Evolutionary conservation across 129 eudicot species (phyloP).

Genomic region (Cynara cardunculus): DNA sequence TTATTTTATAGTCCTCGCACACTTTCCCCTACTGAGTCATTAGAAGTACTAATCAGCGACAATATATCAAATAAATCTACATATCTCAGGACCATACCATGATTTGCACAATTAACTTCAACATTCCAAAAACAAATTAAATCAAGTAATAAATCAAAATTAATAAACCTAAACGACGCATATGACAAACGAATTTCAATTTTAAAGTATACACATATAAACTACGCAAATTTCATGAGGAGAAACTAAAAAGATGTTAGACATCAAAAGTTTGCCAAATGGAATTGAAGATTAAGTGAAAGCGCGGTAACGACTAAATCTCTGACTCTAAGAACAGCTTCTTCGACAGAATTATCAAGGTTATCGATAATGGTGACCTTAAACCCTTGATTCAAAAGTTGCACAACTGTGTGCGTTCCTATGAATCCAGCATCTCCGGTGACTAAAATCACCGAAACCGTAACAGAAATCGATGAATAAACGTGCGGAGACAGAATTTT

Average conservation of each 20-base stretch:
- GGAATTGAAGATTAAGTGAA: constrained; percentile 70
- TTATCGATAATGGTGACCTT: constrained; percentile 75
- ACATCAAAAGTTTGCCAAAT: constrained; percentile 54
- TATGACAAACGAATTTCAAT: not conserved
- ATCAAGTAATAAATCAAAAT: not conserved
- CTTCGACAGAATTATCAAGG: constrained; percentile 81
- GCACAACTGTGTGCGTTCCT: constrained; percentile 83
- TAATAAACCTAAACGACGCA: not conserved
- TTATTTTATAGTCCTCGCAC: not conserved
- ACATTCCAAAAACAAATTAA: not conserved
- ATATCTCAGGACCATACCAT: constrained; percentile 1
- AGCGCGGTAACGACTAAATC: constrained; percentile 56
- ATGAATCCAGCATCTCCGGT: constrained; percentile 98
- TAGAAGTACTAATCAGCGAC: not conserved
- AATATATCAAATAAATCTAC: not conserved
- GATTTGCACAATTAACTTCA: not conserved
- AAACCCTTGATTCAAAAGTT: constrained; percentile 68
- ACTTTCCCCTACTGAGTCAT: not conserved
- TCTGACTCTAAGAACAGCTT: constrained; percentile 63
- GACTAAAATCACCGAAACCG: constrained; percentile 52
- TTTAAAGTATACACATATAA: not conserved
- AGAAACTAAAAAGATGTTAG: too few species aligned
- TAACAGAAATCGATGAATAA: not conserved
- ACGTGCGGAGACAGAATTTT: not conserved
- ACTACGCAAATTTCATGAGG: not conserved